Conservation (phyloP, 1,284 basidiomycete species). For the Fomitopsis schrenkii region DNA sequence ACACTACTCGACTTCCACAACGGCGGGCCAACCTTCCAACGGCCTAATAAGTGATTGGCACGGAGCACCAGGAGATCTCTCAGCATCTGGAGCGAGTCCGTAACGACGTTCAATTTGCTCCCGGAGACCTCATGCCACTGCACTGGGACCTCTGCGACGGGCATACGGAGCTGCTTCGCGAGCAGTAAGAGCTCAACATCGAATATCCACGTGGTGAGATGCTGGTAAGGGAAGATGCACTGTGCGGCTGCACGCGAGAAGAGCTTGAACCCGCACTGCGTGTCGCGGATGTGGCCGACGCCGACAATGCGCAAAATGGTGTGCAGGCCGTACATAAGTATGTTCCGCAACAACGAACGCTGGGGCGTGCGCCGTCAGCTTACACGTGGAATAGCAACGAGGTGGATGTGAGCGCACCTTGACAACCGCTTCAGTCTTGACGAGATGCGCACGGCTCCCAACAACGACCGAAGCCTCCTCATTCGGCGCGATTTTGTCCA, state of each 20-base stretch:
- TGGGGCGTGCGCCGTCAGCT: constrained; percentile 28
- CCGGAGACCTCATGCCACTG: constrained; percentile 92
- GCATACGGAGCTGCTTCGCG: constrained; percentile 70
- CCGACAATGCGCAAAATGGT: constrained; percentile 80
- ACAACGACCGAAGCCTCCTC: constrained; percentile 67
- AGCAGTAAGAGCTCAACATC: constrained; percentile 94
- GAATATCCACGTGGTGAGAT: constrained; percentile 89
- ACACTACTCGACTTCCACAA: background rate
- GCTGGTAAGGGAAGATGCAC: constrained; percentile 80
- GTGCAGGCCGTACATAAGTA: constrained; percentile 92
- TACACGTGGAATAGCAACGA: background rate
- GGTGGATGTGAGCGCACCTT: constrained; percentile 51
- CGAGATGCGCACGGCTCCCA: constrained; percentile 88
- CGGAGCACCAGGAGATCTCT: constrained; percentile 82
- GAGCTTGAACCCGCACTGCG: constrained; percentile 96
- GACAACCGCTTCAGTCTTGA: constrained; percentile 90
- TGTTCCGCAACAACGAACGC: constrained; percentile 84
- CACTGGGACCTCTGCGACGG: constrained; percentile 83
- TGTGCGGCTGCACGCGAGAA: constrained; percentile 79
- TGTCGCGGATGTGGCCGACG: constrained; percentile 86
- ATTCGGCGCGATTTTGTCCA: constrained; percentile 56
- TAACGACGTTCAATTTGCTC: constrained; percentile 84
- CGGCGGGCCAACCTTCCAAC: constrained; percentile 39
- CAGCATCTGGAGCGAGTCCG: constrained; percentile 85
- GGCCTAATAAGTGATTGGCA: constrained; percentile 76